Base-by-base conservation (phyloP, 345 rosid genomes). In the Nasturtium officinale region DNA sequence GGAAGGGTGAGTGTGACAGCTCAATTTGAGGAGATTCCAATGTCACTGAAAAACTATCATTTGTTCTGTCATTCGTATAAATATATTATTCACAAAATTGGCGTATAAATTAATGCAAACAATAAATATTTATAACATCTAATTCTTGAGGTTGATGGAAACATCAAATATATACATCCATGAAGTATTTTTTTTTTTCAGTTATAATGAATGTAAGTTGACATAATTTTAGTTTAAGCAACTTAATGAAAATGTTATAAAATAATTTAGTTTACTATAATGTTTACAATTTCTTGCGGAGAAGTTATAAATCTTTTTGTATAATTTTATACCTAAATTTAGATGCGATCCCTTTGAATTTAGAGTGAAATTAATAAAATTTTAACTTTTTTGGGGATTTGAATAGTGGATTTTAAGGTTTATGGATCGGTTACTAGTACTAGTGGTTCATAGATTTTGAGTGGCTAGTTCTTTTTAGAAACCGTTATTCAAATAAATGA, bases 21-120 rank as follows among this genome's bases (percentile, higher is more conserved):
- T 54, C 77, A 65, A 54, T 10, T 45, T 67, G 82, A 79, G 92
- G 84, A 83, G 79, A 81, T 61, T 58, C 84, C 91, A 67, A 81
- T 57, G 88, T 77, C 67, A 2, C 60, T 72, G 20, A 60, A 60
- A 23, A 47, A 50, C 8, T 17, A 33, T 43, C 45, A 50, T 30
- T 61, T 69, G 40, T 17, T 33, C 6, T 16, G 0, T 57, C 8
- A 32, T 50, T 29, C 3, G 38, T 55, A 30, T 16, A 28, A 26
- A 48, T 11, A 42, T 42, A 42, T 15, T 72, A 18, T 52, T 61
- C 61, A 72, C 43, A 52, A 72, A 12, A n/a, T 33, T 50, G 15
- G 40, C 12, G 23, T 13, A 6, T 6, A 33, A 52, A 25, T 56
- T 29, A 28, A 28, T 8, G 18, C 15, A 43, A 43, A 43, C 9